These are phyloP conservation scores for Corynascus novoguineensis DNA, from an alignment of 495 filamentous ascomycete species.

Conservation along the genomic window DNA sequence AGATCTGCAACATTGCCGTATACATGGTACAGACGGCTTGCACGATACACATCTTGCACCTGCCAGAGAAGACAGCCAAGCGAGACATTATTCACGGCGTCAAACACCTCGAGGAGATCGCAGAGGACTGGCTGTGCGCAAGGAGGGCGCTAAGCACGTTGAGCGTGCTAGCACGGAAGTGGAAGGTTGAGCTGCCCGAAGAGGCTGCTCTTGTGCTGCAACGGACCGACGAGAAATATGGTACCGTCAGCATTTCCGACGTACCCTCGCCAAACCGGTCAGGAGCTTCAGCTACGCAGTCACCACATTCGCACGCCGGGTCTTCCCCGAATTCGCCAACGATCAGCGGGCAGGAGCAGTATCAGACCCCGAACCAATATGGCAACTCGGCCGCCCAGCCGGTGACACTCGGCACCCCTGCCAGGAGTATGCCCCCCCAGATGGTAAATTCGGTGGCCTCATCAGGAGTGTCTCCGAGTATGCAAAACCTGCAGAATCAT, in stretches of 20 bases:
- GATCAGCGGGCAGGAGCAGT: slow-evolving; percentile 20
- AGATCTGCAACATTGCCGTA: slow-evolving; percentile 92
- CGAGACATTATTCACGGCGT: slow-evolving; percentile 85
- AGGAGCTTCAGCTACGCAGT: slow-evolving; percentile 17
- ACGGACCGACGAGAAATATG: slow-evolving; percentile 54
- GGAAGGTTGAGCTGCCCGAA: slow-evolving; percentile 80
- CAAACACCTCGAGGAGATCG: slow-evolving; percentile 93
- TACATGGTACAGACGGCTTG: slow-evolving; percentile 93
- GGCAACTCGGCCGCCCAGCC: slow-evolving; percentile 25
- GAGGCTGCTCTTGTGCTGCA: slow-evolving; percentile 71
- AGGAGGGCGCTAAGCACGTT: slow-evolving; percentile 79
- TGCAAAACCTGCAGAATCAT: slow-evolving; percentile 3
- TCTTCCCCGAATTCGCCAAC: slow-evolving; percentile 15
- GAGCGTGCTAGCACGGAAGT: slow-evolving; percentile 76
- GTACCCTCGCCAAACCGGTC: slow-evolving; percentile 47
- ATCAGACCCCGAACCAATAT: slow-evolving; percentile 25
- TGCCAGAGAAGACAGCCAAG: slow-evolving; percentile 81
- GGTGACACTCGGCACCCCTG: slow-evolving; percentile 16
- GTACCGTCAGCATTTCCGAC: slow-evolving; percentile 49
- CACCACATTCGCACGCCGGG: slow-evolving; percentile 23
- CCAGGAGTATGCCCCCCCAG: slow-evolving; percentile 24
- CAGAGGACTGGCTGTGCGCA: slow-evolving; percentile 89
- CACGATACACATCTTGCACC: slow-evolving; percentile 89
- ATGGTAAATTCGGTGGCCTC: slow-evolving; percentile 20
- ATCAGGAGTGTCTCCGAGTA: slow-evolving; percentile 12